phyloP scores from a whole-genome alignment of 371 early-diverging fungal species.

The Circinella minor region DNA sequence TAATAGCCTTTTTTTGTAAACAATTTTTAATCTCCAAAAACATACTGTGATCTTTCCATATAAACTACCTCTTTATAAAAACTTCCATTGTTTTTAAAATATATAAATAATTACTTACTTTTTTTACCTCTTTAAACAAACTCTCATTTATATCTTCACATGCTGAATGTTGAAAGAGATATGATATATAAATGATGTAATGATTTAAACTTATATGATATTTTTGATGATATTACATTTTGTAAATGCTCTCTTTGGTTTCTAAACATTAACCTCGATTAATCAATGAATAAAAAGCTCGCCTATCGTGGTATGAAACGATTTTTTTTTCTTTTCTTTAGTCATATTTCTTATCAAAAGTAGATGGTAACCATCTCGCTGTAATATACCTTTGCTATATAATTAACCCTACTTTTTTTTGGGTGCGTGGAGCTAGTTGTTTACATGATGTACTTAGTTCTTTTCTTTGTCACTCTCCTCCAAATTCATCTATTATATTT shows the following conservation, averaged over 20 bases:
- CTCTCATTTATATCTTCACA: neutral
- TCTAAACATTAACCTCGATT: neutral
- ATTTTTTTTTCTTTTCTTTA: neutral
- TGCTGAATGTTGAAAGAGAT: neutral
- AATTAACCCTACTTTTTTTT: neutral
- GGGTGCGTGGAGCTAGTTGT: neutral
- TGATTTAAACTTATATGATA: neutral
- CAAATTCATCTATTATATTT: neutral
- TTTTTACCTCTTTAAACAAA: too few relatives aligned
- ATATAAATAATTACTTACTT: too few relatives aligned
- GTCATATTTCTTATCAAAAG: neutral
- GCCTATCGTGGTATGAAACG: neutral
- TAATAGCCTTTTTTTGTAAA: too few relatives aligned
- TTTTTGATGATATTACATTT: neutral
- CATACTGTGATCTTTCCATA: too few relatives aligned
- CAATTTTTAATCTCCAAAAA: too few relatives aligned
- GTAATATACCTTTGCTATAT: slow-evolving; percentile 2
- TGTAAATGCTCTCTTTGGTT: neutral
- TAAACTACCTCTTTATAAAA: too few relatives aligned
- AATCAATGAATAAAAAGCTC: neutral
- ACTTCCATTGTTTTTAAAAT: too few relatives aligned
- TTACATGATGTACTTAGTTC: neutral
- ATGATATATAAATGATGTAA: neutral
- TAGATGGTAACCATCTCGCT: neutral
- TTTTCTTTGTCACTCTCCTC: neutral